Base-by-base conservation (phyloP, 2,329 filamentous ascomycete genomes). In the Colletotrichum simmondsii region DNA sequence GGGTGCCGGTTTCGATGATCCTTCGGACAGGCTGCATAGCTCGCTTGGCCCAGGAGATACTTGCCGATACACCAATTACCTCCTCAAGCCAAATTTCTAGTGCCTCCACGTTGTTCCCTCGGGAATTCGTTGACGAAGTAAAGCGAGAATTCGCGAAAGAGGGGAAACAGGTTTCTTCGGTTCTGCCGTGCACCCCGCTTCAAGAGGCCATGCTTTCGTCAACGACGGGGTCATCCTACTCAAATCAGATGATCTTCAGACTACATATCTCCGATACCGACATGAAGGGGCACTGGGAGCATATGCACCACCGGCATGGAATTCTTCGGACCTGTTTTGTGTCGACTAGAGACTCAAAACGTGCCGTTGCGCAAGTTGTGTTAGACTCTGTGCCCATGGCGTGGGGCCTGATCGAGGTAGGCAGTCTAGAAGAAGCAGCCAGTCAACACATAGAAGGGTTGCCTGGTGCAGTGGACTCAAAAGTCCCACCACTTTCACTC, bases 131-230 rank as follows among this genome's bases (percentile, higher is more conserved):
- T 49, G 62, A 22, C 14, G 30, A 24, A 56, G 12, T 65, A 26
- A 65, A 56, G 30, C 14, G 42, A 22, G 37, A 49, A 2, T 83
- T 88, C 67, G 57, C 75, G 5, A 19, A 72, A 5, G 73, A 80
- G 2, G 80, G 80, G 0, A 79, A 80, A 5, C 57, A 76, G 0
- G 83, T 93, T 3, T 81, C 88, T 35, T 85, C 84, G 1, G 86
- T 97, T 10, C 83, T 95, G 5, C 95, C 95, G 1, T 98, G 95
- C 79, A 97, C 95, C 1, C 93, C 95, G 1, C 84, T 98, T 0
- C 95, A 98, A 80, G 93, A 97, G 83, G 93, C 92, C 1, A 98
- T 98, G 95, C 85, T 98, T 0, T 92, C 91, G 3, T 89, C 90
- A 10, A 77, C 85, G 74, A 81, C 81, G 1, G 80, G 83, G 12